A percentile compares a stretch with the other conserved stretches of the same genome.
phyloP scores from a whole-genome alignment of 2,329 filamentous ascomycete species.

The Diaporthe sp. region DNA sequence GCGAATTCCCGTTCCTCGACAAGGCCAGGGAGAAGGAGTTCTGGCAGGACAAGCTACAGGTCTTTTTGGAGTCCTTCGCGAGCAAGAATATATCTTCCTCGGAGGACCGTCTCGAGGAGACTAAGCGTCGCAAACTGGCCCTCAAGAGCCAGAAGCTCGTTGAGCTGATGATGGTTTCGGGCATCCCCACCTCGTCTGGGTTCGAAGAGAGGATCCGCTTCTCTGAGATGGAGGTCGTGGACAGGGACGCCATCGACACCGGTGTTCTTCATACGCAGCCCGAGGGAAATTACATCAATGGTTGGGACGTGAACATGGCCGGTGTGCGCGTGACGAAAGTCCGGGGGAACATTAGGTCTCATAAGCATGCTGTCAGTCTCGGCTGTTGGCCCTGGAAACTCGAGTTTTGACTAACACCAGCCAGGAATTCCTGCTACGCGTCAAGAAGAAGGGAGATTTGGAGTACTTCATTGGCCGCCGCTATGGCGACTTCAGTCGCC shows the following conservation, averaged over 20 bases:
- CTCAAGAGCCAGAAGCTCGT: constrained; percentile 95
- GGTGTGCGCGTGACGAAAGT: constrained; percentile 85
- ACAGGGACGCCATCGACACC: constrained; percentile 91
- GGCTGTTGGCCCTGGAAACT: background rate
- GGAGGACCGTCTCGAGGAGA: constrained; percentile 95
- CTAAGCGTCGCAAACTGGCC: constrained; percentile 92
- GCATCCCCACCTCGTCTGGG: constrained; percentile 93
- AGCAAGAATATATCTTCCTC: constrained; percentile 98
- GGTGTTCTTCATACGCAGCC: constrained; percentile 89
- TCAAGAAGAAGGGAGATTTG: constrained; percentile 81
- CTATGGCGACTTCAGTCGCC: constrained; percentile 87
- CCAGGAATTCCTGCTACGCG: constrained; percentile 89
- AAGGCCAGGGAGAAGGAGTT: constrained; percentile 99
- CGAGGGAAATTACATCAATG: constrained; percentile 92
- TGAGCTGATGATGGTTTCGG: constrained; percentile 99
- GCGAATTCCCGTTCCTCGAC: constrained; percentile 97
- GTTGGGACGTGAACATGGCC: constrained; percentile 97
- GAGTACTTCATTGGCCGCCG: constrained; percentile 87
- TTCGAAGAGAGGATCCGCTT: constrained; percentile 98
- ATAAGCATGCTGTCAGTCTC: constrained; percentile 86
- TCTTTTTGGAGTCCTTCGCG: constrained; percentile 96
- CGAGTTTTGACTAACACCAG: constrained; percentile 33
- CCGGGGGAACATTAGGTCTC: constrained; percentile 89
- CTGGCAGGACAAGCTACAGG: constrained; percentile 98
- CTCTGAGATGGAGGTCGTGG: constrained; percentile 96